Evolutionary conservation across 352 stramenopile genomes (phyloP).

Genomic region (Globisporangium cystogenes): DNA sequence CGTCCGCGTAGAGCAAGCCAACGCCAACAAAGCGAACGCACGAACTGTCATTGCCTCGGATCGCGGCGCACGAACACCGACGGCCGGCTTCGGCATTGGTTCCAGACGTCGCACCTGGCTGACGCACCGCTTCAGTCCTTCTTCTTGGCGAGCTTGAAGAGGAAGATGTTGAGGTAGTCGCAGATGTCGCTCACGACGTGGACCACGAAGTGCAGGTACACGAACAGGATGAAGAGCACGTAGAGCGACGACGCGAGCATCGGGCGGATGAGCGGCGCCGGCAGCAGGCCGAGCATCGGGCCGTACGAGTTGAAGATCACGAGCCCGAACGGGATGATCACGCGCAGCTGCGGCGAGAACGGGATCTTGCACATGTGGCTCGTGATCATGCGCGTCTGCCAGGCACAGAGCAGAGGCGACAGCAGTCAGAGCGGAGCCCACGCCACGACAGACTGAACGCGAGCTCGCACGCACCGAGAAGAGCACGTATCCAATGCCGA

Average conservation of each 20-base stretch:
- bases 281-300: slow-evolving; percentile 35
- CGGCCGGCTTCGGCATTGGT: too few relatives aligned
- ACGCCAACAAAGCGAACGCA: background rate
- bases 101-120: background rate
- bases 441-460: background rate
- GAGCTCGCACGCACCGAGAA: slow-evolving; percentile 82
- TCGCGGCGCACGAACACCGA: background rate
- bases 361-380: slow-evolving; percentile 90
- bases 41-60: background rate
- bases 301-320: slow-evolving; percentile 76
- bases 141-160: slow-evolving; percentile 72
- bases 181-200: slow-evolving; percentile 84
- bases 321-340: slow-evolving; percentile 73
- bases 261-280: slow-evolving; percentile 46
- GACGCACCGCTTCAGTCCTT: slow-evolving; percentile 2
- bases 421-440: slow-evolving; percentile 1
- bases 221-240: slow-evolving; percentile 57
- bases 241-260: slow-evolving; percentile 69
- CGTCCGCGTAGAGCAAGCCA: background rate
- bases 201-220: slow-evolving; percentile 81
- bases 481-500: slow-evolving; percentile 81
- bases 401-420: background rate
- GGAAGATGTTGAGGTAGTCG: slow-evolving; percentile 80
- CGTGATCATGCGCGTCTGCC: slow-evolving; percentile 83
- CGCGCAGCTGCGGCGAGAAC: slow-evolving; percentile 73